These are phyloP conservation scores for Theobroma grandiflorum DNA, from an alignment of 441 rosid genomes.

Conservation along the genomic window DNA sequence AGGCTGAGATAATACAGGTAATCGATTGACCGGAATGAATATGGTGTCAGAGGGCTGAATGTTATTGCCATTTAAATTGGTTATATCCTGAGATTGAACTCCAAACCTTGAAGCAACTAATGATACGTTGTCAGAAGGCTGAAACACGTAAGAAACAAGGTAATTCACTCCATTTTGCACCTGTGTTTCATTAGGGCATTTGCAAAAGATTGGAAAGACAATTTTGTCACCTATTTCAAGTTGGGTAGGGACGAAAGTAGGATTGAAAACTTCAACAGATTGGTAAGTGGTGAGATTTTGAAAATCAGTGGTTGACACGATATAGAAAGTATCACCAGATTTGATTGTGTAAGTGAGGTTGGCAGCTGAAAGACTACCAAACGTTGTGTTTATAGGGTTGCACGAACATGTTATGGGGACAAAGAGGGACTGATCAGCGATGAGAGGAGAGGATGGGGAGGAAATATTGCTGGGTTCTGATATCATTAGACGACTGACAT, in stretches of 20 bases:
- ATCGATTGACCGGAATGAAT: conserved; percentile 58
- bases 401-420: conserved; percentile 70
- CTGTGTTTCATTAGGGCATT: conserved; percentile 58
- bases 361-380: conserved; percentile 47
- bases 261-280: conserved; percentile 66
- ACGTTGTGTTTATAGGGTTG: conserved; percentile 34
- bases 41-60: conserved; percentile 46
- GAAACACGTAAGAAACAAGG: conserved; percentile 68
- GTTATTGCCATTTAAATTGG: conserved; percentile 49
- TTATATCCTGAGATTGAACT: conserved; percentile 43
- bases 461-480: conserved; percentile 71
- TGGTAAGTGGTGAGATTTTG: conserved; percentile 71
- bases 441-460: conserved; percentile 51
- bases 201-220: conserved; percentile 66
- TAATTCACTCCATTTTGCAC: conserved; percentile 34
- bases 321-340: conserved; percentile 47
- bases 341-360: conserved; percentile 54
- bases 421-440: conserved; percentile 53
- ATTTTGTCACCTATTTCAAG: conserved; percentile 46
- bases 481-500: conserved; percentile 62
- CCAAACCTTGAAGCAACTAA: conserved; percentile 60
- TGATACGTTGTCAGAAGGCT: conserved; percentile 61
- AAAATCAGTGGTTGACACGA: conserved; percentile 41
- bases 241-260: conserved; percentile 48
- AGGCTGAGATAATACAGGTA: conserved; percentile 61